phyloP scores from a whole-genome alignment of 208 protist species.

The Acanthamoeba royreba region DNA sequence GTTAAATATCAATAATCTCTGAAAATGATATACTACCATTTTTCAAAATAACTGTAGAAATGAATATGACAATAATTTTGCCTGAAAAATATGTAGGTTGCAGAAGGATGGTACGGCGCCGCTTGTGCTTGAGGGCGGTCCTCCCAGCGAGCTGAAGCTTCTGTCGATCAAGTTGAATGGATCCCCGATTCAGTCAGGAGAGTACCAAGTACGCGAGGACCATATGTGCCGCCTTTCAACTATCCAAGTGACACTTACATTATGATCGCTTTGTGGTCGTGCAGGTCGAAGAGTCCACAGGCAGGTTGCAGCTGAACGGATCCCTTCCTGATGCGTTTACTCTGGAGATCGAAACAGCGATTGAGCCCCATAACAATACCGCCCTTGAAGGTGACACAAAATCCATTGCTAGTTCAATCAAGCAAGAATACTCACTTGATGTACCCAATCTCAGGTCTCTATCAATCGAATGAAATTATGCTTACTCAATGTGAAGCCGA shows the following conservation, averaged over 20 bases:
- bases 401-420: background rate
- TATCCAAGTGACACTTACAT: background rate
- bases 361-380: background rate
- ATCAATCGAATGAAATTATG: background rate
- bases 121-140: background rate
- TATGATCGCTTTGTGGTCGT: no score
- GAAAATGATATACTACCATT: no score
- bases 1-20: no score
- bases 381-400: background rate
- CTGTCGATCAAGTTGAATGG: background rate
- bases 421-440: background rate
- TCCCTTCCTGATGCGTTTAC: background rate
- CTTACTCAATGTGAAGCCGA: constrained; percentile 62
- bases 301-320: background rate
- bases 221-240: background rate
- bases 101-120: background rate
- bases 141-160: background rate
- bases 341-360: background rate
- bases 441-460: background rate
- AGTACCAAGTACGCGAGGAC: background rate
- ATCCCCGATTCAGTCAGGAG: background rate
- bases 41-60: background rate
- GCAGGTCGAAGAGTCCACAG: background rate
- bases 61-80: no score
- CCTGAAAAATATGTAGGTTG: background rate